A percentile compares a stretch with the other conserved stretches of the same genome.
These are phyloP conservation scores for Ogataea philodendri DNA, from an alignment of 805 yeast species.

Conservation along the genomic window DNA sequence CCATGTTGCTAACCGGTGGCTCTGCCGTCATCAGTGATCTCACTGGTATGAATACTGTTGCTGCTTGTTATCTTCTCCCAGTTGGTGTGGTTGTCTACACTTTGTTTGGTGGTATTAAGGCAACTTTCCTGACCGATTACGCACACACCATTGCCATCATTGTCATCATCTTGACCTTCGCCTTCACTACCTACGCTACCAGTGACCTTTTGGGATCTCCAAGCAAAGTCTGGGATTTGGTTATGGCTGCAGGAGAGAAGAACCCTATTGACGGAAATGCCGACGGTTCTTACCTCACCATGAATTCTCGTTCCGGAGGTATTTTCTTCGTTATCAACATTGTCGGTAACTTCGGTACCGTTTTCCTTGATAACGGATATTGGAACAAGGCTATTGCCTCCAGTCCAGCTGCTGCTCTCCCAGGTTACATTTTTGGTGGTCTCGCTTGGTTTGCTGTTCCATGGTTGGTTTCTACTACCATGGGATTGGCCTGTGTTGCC, in stretches of 20 bases:
- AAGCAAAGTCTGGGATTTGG: constrained; percentile 69
- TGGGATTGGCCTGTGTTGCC: constrained; percentile 83
- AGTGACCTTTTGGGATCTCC: constrained; percentile 76
- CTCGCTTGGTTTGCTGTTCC: constrained; percentile 92
- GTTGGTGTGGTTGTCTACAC: constrained; percentile 75
- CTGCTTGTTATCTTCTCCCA: constrained; percentile 80
- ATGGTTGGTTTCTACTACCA: constrained; percentile 72
- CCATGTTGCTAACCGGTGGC: constrained; percentile 89
- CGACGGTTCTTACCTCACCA: constrained; percentile 83
- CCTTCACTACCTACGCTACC: constrained; percentile 76
- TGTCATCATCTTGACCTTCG: constrained; percentile 75
- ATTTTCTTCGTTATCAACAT: constrained; percentile 85
- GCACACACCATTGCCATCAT: constrained; percentile 78
- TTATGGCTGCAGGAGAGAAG: constrained; percentile 56
- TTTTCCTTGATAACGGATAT: constrained; percentile 29
- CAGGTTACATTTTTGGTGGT: constrained; percentile 88
- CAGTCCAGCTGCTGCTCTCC: constrained; percentile 77
- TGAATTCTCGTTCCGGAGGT: constrained; percentile 83
- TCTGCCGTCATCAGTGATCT: constrained; percentile 76
- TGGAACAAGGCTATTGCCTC: constrained; percentile 46
- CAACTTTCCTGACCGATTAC: constrained; percentile 78
- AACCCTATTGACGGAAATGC: constrained; percentile 78
- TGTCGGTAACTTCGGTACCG: constrained; percentile 63
- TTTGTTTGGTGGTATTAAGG: constrained; percentile 77
- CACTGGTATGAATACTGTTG: constrained; percentile 77